These are phyloP conservation scores for Leishmania mexicana DNA, from an alignment of 208 protist species.

Conservation along the genomic window DNA sequence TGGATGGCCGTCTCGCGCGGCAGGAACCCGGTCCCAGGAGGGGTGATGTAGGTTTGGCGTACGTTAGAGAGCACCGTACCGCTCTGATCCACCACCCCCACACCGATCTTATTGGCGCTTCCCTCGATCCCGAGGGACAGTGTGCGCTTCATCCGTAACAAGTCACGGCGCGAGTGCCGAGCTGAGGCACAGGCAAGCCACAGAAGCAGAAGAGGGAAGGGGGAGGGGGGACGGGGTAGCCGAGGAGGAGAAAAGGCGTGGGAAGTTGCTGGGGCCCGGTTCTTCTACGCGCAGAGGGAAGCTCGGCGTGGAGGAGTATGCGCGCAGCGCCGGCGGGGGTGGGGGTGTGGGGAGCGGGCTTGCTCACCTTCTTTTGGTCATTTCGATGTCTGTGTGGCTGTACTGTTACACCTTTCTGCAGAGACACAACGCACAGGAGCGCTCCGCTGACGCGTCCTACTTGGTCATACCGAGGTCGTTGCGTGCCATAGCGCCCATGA, in stretches of 20 bases:
- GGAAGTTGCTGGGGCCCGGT: too few species aligned
- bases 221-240: neutral
- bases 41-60: constrained; percentile 97
- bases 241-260: neutral
- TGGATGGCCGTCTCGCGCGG: constrained; percentile 98
- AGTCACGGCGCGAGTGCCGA: neutral
- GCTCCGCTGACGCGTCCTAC: neutral
- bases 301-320: neutral
- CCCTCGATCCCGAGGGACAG: constrained; percentile 98
- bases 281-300: neutral
- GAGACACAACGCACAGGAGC: neutral
- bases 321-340: neutral
- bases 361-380: neutral
- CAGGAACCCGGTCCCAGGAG: constrained; percentile 98
- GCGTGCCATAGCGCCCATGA: constrained; percentile 34
- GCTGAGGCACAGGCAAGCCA: neutral
- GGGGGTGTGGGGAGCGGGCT: neutral
- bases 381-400: neutral
- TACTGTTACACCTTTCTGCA: neutral
- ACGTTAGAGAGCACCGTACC: constrained; percentile 97
- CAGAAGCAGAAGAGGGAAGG: neutral
- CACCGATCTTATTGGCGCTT: constrained; percentile 99
- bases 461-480: constrained; percentile 32
- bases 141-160: constrained; percentile 13
- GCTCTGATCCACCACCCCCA: constrained; percentile 96